Evolutionary conservation across 257 asterid species (phyloP).

Genomic region (Solanum chaucha): DNA sequence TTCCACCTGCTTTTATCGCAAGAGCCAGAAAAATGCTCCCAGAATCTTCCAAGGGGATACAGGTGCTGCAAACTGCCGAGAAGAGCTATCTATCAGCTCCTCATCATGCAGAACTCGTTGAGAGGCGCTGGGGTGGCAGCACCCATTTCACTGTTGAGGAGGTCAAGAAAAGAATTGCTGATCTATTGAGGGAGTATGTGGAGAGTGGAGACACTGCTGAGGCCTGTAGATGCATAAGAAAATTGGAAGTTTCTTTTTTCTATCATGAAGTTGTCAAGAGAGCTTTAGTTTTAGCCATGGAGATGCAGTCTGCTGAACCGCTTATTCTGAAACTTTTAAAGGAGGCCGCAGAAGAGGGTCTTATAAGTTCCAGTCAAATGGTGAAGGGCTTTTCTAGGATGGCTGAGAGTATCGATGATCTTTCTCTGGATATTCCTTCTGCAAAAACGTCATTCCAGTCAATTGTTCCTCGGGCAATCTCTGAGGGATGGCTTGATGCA

Average conservation of each 20-base stretch:
- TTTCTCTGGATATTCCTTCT: conserved; percentile 92
- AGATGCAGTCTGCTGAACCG: conserved; percentile 53
- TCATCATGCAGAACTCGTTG: conserved; percentile 98
- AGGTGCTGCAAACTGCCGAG: conserved; percentile 70
- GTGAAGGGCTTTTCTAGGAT: conserved; percentile 70
- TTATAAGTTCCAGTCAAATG: conserved; percentile 93
- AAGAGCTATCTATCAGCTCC: conserved; percentile 97
- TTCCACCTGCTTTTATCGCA: conserved; percentile 86
- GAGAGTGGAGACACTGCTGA: conserved; percentile 92
- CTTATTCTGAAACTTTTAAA: conserved; percentile 58
- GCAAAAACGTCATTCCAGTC: conserved; percentile 52
- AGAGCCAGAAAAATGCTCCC: conserved; percentile 65
- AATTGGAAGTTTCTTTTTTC: conserved; percentile 83
- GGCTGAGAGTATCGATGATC: conserved; percentile 90
- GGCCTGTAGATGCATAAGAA: conserved; percentile 88
- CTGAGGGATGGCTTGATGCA: conserved; percentile 90
- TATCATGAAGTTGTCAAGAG: conserved; percentile 98
- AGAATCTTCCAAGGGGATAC: conserved; percentile 67
- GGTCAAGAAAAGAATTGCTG: conserved; percentile 83
- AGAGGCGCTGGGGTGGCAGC: conserved; percentile 96
- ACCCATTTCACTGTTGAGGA: conserved; percentile 91
- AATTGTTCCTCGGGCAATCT: conserved; percentile 61
- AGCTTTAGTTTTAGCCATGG: conserved; percentile 82
- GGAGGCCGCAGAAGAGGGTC: conserved; percentile 92
- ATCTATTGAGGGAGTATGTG: conserved; percentile 71